Evolutionary conservation across 1,139 yeast species (phyloP).

Genomic region (Suzukiozyma palmioleophila): DNA sequence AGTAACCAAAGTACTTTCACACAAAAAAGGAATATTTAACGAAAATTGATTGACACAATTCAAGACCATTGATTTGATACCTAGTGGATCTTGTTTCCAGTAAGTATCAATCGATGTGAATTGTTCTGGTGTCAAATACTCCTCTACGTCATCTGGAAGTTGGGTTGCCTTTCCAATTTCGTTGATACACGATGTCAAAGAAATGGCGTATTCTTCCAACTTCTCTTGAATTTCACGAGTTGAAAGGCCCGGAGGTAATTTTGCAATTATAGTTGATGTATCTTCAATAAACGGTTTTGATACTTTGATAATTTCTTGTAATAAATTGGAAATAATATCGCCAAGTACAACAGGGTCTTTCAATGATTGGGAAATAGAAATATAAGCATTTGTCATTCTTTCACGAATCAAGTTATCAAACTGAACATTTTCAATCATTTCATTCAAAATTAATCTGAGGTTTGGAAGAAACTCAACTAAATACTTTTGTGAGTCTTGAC

Average conservation of each 20-base stretch:
- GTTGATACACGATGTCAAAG: constrained; percentile 57
- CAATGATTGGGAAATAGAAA: constrained; percentile 56
- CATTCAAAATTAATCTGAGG: constrained; percentile 48
- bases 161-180: constrained; percentile 68
- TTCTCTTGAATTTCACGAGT: constrained; percentile 9
- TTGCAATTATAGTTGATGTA: not conserved
- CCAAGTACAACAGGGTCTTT: constrained; percentile 36
- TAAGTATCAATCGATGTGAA: constrained; percentile 21
- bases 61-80: constrained; percentile 37
- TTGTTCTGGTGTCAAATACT: constrained; percentile 28
- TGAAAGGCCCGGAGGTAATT: constrained; percentile 6
- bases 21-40: constrained; percentile 29
- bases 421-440: constrained; percentile 43
- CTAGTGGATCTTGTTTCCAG: constrained; percentile 40
- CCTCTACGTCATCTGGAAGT: constrained; percentile 53
- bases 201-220: constrained; percentile 41
- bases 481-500: constrained; percentile 54
- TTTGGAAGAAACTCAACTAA: constrained; percentile 45
- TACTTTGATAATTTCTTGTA: constrained; percentile 8
- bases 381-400: constrained; percentile 55
- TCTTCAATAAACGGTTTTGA: constrained; percentile 1
- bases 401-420: constrained; percentile 54
- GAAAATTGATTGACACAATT: constrained; percentile 41
- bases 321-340: constrained; percentile 15
- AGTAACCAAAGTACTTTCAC: constrained; percentile 36